phyloP scores from a whole-genome alignment of 169 alveolate species.

The Perkinsus chesapeaki region DNA sequence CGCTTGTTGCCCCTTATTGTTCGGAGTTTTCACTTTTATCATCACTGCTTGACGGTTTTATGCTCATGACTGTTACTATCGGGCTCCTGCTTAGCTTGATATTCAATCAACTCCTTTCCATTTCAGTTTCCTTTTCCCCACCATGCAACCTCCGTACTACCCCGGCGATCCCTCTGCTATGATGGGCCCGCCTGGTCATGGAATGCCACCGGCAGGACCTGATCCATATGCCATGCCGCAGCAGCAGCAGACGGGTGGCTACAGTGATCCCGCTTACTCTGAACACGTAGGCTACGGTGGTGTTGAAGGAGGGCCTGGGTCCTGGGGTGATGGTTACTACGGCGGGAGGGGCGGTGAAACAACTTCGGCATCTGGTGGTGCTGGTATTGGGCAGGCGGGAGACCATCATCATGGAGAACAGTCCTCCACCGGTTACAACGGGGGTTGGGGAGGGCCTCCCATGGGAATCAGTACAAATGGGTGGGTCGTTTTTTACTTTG shows the following conservation, averaged over 20 bases:
- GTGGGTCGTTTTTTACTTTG: background rate
- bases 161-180: background rate
- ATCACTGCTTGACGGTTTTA: too few relatives aligned
- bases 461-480: background rate
- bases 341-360: slow-evolving; percentile 3
- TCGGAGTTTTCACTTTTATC: too few relatives aligned
- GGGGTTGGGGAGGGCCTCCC: background rate
- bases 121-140: background rate
- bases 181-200: background rate
- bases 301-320: background rate
- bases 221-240: background rate
- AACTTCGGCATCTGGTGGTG: background rate
- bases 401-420: background rate
- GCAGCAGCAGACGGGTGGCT: background rate
- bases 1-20: too few relatives aligned
- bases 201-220: background rate
- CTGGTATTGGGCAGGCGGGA: background rate
- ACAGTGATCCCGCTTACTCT: background rate
- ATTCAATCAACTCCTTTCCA: background rate
- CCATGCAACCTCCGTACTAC: background rate
- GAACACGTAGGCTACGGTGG: background rate
- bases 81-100: too few relatives aligned
- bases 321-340: background rate
- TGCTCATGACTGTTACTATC: too few relatives aligned
- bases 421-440: background rate